A percentile compares a stretch with the other conserved stretches of the same genome.
phyloP scores from a whole-genome alignment of 1,139 yeast genomes.

The Meyerozyma guilliermondii region DNA sequence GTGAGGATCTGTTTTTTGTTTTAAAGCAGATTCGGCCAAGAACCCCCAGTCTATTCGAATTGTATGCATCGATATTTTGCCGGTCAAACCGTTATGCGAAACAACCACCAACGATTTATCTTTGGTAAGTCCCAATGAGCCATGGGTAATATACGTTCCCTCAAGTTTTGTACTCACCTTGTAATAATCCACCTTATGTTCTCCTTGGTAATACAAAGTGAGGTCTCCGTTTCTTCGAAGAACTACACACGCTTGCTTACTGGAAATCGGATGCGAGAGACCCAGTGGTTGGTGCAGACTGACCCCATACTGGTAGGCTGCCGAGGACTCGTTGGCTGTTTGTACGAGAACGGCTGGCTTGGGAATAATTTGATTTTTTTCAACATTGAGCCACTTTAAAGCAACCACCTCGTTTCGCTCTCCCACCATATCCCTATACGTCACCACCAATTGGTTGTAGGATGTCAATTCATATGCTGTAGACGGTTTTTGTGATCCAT shows the following conservation, averaged over 20 bases:
- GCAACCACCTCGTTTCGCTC: constrained; percentile 36
- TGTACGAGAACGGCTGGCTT: constrained; percentile 43
- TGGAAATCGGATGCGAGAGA: constrained; percentile 60
- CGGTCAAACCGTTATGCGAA: constrained; percentile 38
- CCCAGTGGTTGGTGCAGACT: constrained; percentile 58
- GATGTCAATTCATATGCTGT: constrained; percentile 44
- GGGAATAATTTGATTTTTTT: constrained; percentile 54
- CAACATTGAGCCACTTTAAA: constrained; percentile 66
- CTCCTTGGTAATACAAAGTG: constrained; percentile 56
- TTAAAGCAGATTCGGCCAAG: constrained; percentile 41
- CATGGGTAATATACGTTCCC: constrained; percentile 30
- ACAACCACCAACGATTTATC: constrained; percentile 47
- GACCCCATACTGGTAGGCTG: constrained; percentile 48
- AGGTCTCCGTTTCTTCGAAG: constrained; percentile 62
- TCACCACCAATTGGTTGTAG: constrained; percentile 43
- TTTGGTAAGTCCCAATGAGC: constrained; percentile 56
- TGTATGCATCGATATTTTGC: constrained; percentile 42
- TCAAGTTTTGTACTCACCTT: constrained; percentile 25
- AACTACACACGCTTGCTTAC: constrained; percentile 70
- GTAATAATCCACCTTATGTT: constrained; percentile 54
- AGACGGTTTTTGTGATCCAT: constrained; percentile 4
- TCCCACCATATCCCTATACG: constrained; percentile 31
- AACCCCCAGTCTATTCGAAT: constrained; percentile 61
- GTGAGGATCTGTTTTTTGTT: constrained; percentile 46
- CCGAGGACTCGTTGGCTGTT: constrained; percentile 12